Conservation (phyloP, 768 basidiomycete species). For the Kwoniella newhampshirensis region DNA sequence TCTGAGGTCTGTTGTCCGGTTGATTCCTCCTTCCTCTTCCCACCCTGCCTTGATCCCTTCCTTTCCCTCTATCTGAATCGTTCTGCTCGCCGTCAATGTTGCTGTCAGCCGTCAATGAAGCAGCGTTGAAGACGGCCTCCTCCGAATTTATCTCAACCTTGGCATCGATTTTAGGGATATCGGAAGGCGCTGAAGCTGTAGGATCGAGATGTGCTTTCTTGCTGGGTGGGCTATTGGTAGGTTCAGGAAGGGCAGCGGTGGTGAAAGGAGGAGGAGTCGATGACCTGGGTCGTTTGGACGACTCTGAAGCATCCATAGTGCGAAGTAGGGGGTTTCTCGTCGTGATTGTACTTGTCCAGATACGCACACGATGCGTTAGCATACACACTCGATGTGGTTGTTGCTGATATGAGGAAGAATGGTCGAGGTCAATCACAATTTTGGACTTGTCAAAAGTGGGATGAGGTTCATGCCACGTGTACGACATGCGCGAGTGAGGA, state of each 20-base stretch:
- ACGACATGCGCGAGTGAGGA: too few relatives aligned
- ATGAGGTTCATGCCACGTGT: too few relatives aligned
- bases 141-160: constrained; percentile 9
- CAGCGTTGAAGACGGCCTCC: constrained; percentile 19
- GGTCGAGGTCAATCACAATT: too few relatives aligned
- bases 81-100: background rate
- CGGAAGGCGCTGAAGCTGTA: constrained; percentile 9
- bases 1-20: background rate
- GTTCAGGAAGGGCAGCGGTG: background rate
- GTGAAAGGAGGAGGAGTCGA: constrained; percentile 2
- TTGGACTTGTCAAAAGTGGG: too few relatives aligned
- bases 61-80: constrained; percentile 9
- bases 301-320: constrained; percentile 6
- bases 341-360: background rate
- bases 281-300: constrained; percentile 13
- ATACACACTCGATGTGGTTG: constrained; percentile 1
- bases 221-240: constrained; percentile 1
- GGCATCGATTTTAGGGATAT: constrained; percentile 1
- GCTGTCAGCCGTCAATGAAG: too few relatives aligned
- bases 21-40: constrained; percentile 6
- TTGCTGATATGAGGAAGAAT: too few relatives aligned
- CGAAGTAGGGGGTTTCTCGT: background rate
- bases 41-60: background rate
- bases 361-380: constrained; percentile 5
- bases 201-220: constrained; percentile 17